phyloP scores from a whole-genome alignment of 208 protist species.

The Plasmodiophora brassicae region DNA sequence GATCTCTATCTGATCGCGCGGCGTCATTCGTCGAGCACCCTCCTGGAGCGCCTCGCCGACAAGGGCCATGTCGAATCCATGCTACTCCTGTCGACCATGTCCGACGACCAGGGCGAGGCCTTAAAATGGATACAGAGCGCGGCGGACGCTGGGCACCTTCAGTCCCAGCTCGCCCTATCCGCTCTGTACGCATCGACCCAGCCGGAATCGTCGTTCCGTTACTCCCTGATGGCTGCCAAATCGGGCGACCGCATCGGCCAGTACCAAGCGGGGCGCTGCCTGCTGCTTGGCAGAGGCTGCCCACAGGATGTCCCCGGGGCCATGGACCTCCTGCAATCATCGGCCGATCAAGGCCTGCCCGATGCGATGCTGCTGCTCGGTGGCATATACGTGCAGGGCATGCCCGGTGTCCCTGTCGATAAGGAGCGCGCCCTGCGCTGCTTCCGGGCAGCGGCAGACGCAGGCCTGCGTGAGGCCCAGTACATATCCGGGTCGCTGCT shows the following conservation, averaged over 20 bases:
- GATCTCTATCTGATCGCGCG: too few species aligned
- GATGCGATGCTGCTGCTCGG: background rate
- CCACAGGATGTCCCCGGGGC: background rate
- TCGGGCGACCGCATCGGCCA: background rate
- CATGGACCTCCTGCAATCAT: background rate
- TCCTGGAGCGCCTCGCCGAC: too few species aligned
- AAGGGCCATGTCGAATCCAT: too few species aligned
- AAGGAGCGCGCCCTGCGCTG: background rate
- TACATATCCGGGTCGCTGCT: constrained; percentile 1
- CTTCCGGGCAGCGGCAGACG: background rate
- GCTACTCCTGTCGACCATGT: background rate
- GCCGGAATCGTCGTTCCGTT: background rate
- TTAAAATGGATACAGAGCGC: background rate
- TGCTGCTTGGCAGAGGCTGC: background rate
- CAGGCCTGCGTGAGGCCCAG: background rate
- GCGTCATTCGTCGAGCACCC: too few species aligned
- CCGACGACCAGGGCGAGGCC: background rate
- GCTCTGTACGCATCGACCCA: background rate
- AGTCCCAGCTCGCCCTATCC: background rate
- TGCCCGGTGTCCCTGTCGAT: background rate
- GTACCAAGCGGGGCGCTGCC: background rate
- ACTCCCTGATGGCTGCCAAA: background rate
- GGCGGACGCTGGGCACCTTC: background rate
- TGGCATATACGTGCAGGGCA: background rate
- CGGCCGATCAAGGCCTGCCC: background rate